Base-by-base conservation (phyloP, 192 early-diverging fungal genomes). In the Radiomyces spectabilis region DNA sequence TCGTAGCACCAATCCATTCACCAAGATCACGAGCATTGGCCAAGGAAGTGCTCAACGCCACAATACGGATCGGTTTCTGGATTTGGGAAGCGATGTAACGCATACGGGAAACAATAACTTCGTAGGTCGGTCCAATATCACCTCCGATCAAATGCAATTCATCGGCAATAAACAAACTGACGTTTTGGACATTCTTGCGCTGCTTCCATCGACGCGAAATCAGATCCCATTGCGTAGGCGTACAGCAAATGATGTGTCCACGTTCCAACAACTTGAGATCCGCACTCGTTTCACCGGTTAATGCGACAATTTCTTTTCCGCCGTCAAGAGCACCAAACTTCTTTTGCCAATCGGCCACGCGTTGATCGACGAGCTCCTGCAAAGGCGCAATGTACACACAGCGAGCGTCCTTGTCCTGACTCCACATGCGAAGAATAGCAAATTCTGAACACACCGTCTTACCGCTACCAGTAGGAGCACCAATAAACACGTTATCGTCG, bases 11-110 rank as follows among this genome's bases (percentile, higher is more conserved):
- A 54, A 99, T 89, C 97, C 97, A 99, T 57, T 93, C 90, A 1
- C 93, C 97, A 34, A 99, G 69, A 58, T 99, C 97, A n/a, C 86
- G 76, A n/a, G 95, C 95, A 66, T 99, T 99, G 21, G 95, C 91
- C 39, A 99, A 58, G 1, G 91, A 91, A 1, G 90, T 85, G 39
- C 91, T 84, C 55, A 99, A 68, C 15, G 84, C 90, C 26, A 99
- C 84, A 33, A 99, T 88, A n/a, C 97, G 87, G 52, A 97, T 88
- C 34, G 82, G 72, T 35, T 82, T 81, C 40, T 87, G 86, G 0
- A 81, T 77, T 64, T 92, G 86, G 18, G 76, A 82, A 5, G 85
- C 84, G 57, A 99, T 95, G 57, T 83, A 93, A 18, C 94, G 84
- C 92, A 95, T 91, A 46, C 97, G 74, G 21, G 91, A 94, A 0